Evolutionary conservation across 495 filamentous ascomycete genomes (phyloP), one percentile per base, ranked within the genome.

Genomic region (Chaetomium tenue): DNA sequence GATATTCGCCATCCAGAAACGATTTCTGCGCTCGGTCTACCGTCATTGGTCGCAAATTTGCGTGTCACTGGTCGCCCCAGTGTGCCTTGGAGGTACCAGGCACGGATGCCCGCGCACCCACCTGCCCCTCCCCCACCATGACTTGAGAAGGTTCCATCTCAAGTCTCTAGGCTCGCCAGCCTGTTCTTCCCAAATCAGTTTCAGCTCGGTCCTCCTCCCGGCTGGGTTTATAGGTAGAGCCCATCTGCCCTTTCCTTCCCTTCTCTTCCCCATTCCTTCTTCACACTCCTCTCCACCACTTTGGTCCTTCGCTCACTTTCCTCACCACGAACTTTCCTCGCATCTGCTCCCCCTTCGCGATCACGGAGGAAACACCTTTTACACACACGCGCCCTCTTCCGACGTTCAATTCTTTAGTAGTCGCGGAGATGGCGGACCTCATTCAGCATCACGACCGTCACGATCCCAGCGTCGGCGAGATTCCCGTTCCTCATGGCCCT

Each of bases 401-500:
- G 8, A 9, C 12, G 11, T 0, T 23, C 42, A 9, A 33, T 20
- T 9, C 16, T 25, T 37, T 25, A 22, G n/a, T 46, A 64, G 42
- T 53, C 57, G 39, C 20, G 54, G 65, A 60, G 55, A 68, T 68
- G 63, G 73, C 76, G 59, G 72, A 70, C 26, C 65, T 72, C 23
- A 71, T 78, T 59, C 75, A 72, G 23, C 75, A 73, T 48, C 76
- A 78, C 54, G 64, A 66, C 37, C 76, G 77, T 65, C 79, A 82
- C 70, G 71, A 77, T 63, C 78, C 78, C 25, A 63, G 61, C 48
- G 55, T 74, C 26, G 80, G 80, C 58, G 70, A 76, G 63, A 73
- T 81, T 16, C 80, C 80, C 48, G 78, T 83, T 4, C 79, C 79
- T 16, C 79, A 83, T 56, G 80, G 79, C 15, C 79, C 80, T 8